A percentile compares a stretch with the other conserved stretches of the same genome.
phyloP scores from a whole-genome alignment of 2,329 filamentous ascomycete species.

The Fonsecaea erecta region DNA sequence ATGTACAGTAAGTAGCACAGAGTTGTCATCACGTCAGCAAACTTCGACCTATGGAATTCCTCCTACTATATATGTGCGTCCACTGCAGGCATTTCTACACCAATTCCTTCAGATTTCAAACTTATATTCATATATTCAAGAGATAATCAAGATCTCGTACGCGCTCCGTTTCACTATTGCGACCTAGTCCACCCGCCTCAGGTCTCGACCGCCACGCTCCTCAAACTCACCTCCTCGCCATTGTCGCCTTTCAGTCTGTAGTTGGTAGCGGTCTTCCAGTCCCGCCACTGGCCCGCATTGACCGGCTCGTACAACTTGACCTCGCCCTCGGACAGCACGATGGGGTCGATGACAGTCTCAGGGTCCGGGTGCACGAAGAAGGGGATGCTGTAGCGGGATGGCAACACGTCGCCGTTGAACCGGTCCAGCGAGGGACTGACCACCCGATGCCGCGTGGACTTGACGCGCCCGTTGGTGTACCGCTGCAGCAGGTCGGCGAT shows the following conservation, averaged over 20 bases:
- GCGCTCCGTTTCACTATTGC: no score
- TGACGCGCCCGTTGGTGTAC: slow-evolving; percentile 58
- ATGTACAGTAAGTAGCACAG: no score
- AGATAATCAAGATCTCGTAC: no score
- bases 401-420: slow-evolving; percentile 26
- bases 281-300: slow-evolving; percentile 31
- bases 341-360: slow-evolving; percentile 30
- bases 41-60: not conserved
- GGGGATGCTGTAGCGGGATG: slow-evolving; percentile 41
- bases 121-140: not conserved
- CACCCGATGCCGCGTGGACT: slow-evolving; percentile 58
- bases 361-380: slow-evolving; percentile 42
- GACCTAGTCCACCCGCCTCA: not conserved
- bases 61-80: not conserved
- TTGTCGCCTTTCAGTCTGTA: slow-evolving; percentile 19
- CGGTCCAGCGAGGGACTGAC: slow-evolving; percentile 29
- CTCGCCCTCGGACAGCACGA: slow-evolving; percentile 23
- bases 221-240: slow-evolving; percentile 14
- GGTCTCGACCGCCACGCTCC: slow-evolving; percentile 8
- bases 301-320: slow-evolving; percentile 28
- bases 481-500: slow-evolving; percentile 60
- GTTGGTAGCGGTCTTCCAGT: slow-evolving; percentile 24
- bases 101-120: not conserved
- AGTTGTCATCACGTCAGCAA: not conserved
- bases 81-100: not conserved